Conservation (phyloP, 2,329 filamentous ascomycete genomes). For the Paramyrothecium roridum region DNA sequence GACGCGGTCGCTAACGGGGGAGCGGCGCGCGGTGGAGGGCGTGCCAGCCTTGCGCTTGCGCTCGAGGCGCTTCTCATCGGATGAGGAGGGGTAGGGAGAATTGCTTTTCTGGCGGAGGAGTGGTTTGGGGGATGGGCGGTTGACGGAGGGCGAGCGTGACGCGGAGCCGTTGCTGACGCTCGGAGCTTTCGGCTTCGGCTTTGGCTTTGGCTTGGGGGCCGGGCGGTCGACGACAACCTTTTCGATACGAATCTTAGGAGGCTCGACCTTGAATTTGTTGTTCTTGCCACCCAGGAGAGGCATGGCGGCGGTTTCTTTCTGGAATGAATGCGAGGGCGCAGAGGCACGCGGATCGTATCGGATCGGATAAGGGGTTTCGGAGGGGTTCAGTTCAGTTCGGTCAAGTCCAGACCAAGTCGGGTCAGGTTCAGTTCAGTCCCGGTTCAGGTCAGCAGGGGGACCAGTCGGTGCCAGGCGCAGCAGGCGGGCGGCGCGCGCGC, state of each 20-base stretch:
- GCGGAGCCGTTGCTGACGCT: slow-evolving; percentile 22
- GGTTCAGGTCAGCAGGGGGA: too few relatives aligned
- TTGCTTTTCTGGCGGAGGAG: slow-evolving; percentile 36
- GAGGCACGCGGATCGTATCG: slow-evolving; percentile 1
- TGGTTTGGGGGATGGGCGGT: slow-evolving; percentile 38
- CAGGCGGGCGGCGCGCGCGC: too few relatives aligned
- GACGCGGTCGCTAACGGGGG: slow-evolving; percentile 45
- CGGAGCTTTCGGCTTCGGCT: slow-evolving; percentile 27
- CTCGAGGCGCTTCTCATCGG: slow-evolving; percentile 30
- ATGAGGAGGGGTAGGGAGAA: slow-evolving; percentile 38
- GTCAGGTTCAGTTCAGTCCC: too few relatives aligned
- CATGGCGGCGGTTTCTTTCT: slow-evolving; percentile 19
- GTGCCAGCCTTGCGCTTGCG: slow-evolving; percentile 48
- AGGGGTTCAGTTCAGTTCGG: not conserved
- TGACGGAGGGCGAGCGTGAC: slow-evolving; percentile 29
- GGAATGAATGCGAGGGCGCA: slow-evolving; percentile 4
- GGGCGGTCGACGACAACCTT: slow-evolving; percentile 43
- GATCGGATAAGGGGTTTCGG: not conserved
- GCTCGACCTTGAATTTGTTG: slow-evolving; percentile 49
- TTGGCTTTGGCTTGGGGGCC: slow-evolving; percentile 32
- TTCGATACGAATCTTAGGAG: slow-evolving; percentile 49
- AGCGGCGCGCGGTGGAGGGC: slow-evolving; percentile 31
- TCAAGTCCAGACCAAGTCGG: not conserved
- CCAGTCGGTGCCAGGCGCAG: not conserved
- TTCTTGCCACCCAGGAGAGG: slow-evolving; percentile 39